Base-by-base conservation (phyloP, 495 filamentous ascomycete genomes). In the Pyrenula aspistea region DNA sequence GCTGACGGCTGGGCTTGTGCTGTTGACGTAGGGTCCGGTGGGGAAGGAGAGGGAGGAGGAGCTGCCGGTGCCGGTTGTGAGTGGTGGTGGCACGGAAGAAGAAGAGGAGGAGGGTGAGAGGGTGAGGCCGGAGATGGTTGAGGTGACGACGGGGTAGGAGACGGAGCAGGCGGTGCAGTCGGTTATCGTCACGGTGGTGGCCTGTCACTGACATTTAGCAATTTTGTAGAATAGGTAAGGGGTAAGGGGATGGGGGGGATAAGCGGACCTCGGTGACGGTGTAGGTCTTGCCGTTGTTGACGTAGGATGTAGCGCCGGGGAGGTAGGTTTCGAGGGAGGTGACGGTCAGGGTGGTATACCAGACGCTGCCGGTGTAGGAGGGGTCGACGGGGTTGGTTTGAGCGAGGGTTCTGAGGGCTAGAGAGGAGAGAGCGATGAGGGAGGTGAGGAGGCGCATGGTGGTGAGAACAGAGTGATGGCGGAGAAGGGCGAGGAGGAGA, bases 291-390 rank as follows among this genome's bases (percentile, higher is more conserved):
- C 73, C 73, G 69, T 78, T 81, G 76, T 84, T 75, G 67, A 79
- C 81, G 72, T 94, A 70, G 61, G 74, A 65, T 65, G 91, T 94
- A 63, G 89, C 69, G 64, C 72, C 75, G 12, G 89, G 86, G 86
- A 91, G 95, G 84, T 78, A 90, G 67, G 90, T 95, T 77, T 84
- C 87, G 79, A 84, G 86, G 51, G 80, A 74, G 54, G 86, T 89
- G 64, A 91, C 81, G 54, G 87, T 75, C 76, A 92, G 85, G 59
- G 88, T 95, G 73, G 80, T 80, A 73, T 52, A 52, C n/a, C 8
- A 21, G 50, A 52, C 50, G 22, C 22, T 52, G 50, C 50, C 20
- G 50, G 8, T 20, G 50, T 20, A 8, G 4, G 50, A 52, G n/a
- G n/a, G n/a, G n/a, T n/a, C n/a, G n/a, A n/a, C n/a, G n/a, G n/a